Evolutionary conservation across 2,329 filamentous ascomycete genomes (phyloP), one percentile per base, ranked within the genome.

Genomic region (Aplosporella prunicola): DNA sequence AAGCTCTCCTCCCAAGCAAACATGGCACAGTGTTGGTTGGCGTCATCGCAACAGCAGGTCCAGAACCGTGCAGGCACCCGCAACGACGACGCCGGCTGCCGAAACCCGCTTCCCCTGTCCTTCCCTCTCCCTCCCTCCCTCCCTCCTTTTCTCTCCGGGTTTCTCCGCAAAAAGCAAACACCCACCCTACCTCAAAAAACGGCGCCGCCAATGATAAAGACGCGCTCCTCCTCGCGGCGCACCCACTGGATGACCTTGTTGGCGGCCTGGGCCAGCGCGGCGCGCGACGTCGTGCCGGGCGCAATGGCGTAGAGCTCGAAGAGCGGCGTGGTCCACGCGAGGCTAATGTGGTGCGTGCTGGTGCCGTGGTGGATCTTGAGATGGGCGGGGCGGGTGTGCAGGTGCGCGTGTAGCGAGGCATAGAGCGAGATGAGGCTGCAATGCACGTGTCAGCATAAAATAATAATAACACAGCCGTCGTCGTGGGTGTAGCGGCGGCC

Each of bases 221-320:
- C 67, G 40, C 91, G 71, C 61, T 96, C 88, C 60, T 96, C 89
- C 61, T 98, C 91, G 47, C 79, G 72, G 54, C 84, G 80, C 2
- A 89, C 81, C 88, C 89, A 98, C 53, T 91, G 83, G 5, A 93
- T 79, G 33, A 98, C 77, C 61, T 82, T 80, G 55, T 91, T 93
- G 22, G 88, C 89, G 9, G 82, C 85, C 56, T 89, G 82, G 8
- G 85, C 84, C 51, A 98, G 69, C 9, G 78, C 75, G 38, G 71
- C 71, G 27, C 76, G 60, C 35, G 67, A 68, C 16, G 71, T 71
- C 15, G 62, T 80, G 2, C 84, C 82, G 0, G 84, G 83, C 13
- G 88, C 86, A n/a, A 98, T 79, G 51, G 86, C 93, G 63, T 95
- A 98, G 43, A 98, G 76, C 57, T 98, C 91, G 52, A 96, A 96